A percentile compares a stretch with the other conserved stretches of the same genome.
These are phyloP conservation scores for Cryomyces antarcticus DNA, from an alignment of 495 filamentous ascomycete species.

Conservation along the genomic window DNA sequence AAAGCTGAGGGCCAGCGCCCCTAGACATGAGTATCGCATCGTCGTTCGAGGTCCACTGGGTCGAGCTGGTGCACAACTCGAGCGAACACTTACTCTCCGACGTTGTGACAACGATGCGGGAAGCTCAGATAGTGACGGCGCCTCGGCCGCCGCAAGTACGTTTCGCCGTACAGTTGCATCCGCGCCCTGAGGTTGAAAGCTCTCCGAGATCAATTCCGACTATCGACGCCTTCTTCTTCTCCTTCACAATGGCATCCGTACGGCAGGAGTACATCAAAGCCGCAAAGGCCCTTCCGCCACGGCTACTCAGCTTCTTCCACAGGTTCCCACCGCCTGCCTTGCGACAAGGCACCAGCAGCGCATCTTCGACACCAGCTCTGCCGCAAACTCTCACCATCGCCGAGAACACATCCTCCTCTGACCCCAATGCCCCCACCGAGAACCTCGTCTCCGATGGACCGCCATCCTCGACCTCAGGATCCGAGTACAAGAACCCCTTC, in stretches of 20 bases:
- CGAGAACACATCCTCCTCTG: conserved; percentile 16
- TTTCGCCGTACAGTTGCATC: no score
- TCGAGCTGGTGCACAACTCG: not conserved
- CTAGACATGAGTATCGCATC: conserved; percentile 2
- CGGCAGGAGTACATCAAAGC: conserved; percentile 22
- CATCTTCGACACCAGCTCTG: not conserved
- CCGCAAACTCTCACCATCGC: conserved; percentile 5
- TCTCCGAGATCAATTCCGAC: no score
- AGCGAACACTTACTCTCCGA: no score
- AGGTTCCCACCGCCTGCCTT: conserved; percentile 55
- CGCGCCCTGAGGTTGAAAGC: no score
- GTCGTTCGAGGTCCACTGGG: not conserved
- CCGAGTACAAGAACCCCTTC: conserved; percentile 50
- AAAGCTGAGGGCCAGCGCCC: conserved; percentile 39
- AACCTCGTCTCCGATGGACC: conserved; percentile 25
- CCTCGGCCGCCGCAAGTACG: no score
- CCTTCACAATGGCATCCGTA: not conserved
- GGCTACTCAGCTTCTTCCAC: conserved; percentile 72
- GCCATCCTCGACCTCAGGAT: conserved; percentile 14
- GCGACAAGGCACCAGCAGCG: conserved; percentile 14
- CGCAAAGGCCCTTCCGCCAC: conserved; percentile 46
- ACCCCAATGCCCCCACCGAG: conserved; percentile 27
- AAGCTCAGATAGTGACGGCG: no score
- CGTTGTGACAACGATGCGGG: no score
- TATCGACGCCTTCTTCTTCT: no score